A percentile compares a stretch with the other conserved stretches of the same genome.
These are phyloP conservation scores for Termitomyces sp. DNA, from an alignment of 768 basidiomycete genomes.

Conservation along the genomic window DNA sequence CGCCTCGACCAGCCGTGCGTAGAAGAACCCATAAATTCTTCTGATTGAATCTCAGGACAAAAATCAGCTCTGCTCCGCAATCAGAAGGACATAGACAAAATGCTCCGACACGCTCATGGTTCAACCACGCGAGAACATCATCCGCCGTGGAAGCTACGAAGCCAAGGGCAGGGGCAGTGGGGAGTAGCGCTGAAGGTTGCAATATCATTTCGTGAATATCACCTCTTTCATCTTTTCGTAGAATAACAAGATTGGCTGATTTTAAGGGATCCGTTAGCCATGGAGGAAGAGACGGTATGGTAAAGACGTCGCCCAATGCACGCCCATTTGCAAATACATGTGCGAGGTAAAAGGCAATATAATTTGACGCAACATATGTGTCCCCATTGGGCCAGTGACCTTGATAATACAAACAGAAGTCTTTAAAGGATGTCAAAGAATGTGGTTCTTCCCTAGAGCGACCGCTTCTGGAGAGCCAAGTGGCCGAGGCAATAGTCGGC, in stretches of 20 bases:
- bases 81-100: not conserved
- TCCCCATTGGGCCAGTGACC: slow-evolving; percentile 2
- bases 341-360: not conserved
- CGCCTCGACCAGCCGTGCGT: not conserved
- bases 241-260: not conserved
- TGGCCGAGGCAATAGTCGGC: not conserved
- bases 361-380: not conserved
- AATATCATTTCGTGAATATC: not conserved
- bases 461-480: not conserved
- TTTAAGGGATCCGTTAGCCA: not conserved
- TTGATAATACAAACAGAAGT: not conserved
- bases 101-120: not conserved
- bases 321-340: not conserved
- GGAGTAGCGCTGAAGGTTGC: not conserved
- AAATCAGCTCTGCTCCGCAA: slow-evolving; percentile 2
- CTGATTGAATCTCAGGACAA: not conserved
- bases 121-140: slow-evolving; percentile 2
- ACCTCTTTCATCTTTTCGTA: not conserved
- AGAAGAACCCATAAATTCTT: not conserved
- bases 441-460: not conserved
- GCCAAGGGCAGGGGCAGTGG: not conserved
- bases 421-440: not conserved
- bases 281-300: not conserved
- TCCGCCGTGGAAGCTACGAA: not conserved
- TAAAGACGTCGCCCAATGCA: not conserved